A percentile compares a stretch with the other conserved stretches of the same genome.
Evolutionary conservation across 352 stramenopile genomes (phyloP).

Genomic region (Globisporangium rhizosaccharum): DNA sequence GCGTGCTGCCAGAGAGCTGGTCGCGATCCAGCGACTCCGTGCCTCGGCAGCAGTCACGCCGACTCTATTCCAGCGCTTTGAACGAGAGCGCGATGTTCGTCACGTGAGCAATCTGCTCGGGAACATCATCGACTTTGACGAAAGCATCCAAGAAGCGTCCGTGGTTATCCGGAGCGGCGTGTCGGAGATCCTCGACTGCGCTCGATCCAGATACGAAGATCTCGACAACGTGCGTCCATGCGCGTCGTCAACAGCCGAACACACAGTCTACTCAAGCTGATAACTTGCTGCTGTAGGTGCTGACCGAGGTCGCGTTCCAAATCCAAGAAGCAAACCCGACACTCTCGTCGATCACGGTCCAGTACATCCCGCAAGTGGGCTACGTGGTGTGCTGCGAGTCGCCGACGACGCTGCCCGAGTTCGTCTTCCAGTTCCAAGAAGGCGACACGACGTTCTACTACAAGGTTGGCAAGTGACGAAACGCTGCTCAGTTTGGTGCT

Average conservation of each 20-base stretch:
- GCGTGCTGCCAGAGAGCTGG: neutral
- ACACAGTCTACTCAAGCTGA: neutral
- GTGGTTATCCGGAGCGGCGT: conserved; percentile 70
- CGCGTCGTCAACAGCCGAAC: neutral
- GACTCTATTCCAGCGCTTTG: conserved; percentile 24
- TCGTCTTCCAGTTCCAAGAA: conserved; percentile 87
- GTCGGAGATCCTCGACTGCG: conserved; percentile 63
- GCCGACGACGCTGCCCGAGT: conserved; percentile 57
- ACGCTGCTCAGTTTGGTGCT: too few relatives aligned
- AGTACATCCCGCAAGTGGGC: conserved; percentile 85
- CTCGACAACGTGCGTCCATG: conserved; percentile 59
- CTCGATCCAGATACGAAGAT: conserved; percentile 66
- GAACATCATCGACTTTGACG: conserved; percentile 83
- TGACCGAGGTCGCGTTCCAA: conserved; percentile 79
- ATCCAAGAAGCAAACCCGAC: conserved; percentile 70
- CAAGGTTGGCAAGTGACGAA: conserved; percentile 38
- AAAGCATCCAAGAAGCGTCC: conserved; percentile 50
- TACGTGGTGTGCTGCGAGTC: conserved; percentile 83
- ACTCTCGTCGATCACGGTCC: conserved; percentile 70
- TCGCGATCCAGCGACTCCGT: neutral
- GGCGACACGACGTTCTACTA: conserved; percentile 84
- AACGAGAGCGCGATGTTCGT: conserved; percentile 34
- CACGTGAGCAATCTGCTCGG: conserved; percentile 74
- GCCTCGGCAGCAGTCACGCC: conserved; percentile 13
- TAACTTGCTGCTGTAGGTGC: conserved; percentile 34